Evolutionary conservation across 2,329 filamentous ascomycete genomes (phyloP), one percentile per base, ranked within the genome.

Genomic region (Magnaporthiopsis incrustans): DNA sequence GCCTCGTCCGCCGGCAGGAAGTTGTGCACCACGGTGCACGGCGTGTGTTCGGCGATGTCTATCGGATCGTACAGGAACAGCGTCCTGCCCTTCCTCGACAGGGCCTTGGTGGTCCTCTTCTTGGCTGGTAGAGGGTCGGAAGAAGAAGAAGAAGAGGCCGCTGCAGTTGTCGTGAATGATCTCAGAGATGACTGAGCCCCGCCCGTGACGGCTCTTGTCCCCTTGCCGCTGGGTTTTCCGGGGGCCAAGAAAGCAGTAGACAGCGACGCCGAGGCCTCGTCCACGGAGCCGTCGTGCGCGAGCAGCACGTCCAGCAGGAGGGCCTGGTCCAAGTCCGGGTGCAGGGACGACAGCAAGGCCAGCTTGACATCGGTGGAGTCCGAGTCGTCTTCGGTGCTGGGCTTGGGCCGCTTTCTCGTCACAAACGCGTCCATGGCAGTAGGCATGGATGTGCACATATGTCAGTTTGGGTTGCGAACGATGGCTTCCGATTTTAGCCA

Each of bases 281-380:
- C 77, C 0, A 97, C 89, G 0, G 86, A 91, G 0, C 95, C 95
- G 33, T 94, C 85, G 66, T 90, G 87, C 0, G 86, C 87, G 0
- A 97, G 79, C 0, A 98, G 80, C 7, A 92, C 78, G 68, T 98
- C 94, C 0, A 99, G 82, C 0, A 97, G 79, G 0, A 82, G 79
- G 50, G 88, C 85, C 60, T 90, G 86, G 10, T 86, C 81, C 4
- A 87, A 68, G 0, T 79, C 73, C 0, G 90, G 86, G 68, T 92
- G 83, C 0, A 97, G 77, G 0, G 95, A 98, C 2, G 89, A 84
- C 3, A 99, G 78, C 1, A 96, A 79, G 1, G 92, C 92, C 18
- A 99, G 78, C 72, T 97, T 98, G 70, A 96, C 81, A 67, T 98
- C 95, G 0, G 95, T 99, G 1, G 90, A 88, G 60, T 96, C 90